These are phyloP conservation scores for Oxytropis ochrocephala DNA, from an alignment of 306 rosid genomes.

Conservation along the genomic window DNA sequence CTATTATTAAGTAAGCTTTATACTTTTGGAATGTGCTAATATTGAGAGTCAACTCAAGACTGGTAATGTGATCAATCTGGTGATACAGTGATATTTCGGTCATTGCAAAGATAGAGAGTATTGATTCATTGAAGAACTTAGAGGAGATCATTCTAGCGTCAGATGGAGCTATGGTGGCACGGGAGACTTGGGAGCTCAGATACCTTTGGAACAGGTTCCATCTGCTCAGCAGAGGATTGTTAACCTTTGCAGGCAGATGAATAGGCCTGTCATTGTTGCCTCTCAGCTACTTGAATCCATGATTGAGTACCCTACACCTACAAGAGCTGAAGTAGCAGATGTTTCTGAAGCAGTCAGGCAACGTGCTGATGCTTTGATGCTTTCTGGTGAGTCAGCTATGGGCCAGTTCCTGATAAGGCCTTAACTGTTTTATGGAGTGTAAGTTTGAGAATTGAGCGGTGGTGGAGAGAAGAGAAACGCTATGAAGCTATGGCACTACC, in stretches of 20 bases:
- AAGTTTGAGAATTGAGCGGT: conserved; percentile 91
- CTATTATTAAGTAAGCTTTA: no score
- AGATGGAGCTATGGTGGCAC: conserved; percentile 99
- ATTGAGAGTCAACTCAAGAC: background rate
- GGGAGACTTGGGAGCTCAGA: conserved; percentile 99
- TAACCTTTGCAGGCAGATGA: conserved; percentile 88
- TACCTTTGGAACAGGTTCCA: conserved; percentile 96
- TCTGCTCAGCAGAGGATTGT: conserved; percentile 91
- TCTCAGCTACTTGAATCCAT: conserved; percentile 97
- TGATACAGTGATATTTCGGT: conserved; percentile 70
- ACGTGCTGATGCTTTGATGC: conserved; percentile 98
- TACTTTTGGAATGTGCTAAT: background rate
- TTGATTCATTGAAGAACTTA: conserved; percentile 91
- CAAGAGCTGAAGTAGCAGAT: conserved; percentile 99
- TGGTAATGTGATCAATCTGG: conserved; percentile 19
- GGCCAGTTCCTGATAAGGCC: conserved; percentile 97
- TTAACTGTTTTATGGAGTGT: conserved; percentile 89
- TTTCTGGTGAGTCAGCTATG: conserved; percentile 99
- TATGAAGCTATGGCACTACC: conserved; percentile 75
- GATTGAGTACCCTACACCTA: conserved; percentile 98
- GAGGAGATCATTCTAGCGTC: conserved; percentile 88
- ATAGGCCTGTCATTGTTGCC: conserved; percentile 97
- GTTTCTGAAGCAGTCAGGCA: conserved; percentile 99
- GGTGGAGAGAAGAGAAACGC: conserved; percentile 98
- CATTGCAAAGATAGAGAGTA: conserved; percentile 93